Percentiles rank a stretch among this genome's conserved stretches.
Evolutionary conservation across 371 early-diverging fungal species (phyloP).

Genomic region (Caulochytrium protostelioides): DNA sequence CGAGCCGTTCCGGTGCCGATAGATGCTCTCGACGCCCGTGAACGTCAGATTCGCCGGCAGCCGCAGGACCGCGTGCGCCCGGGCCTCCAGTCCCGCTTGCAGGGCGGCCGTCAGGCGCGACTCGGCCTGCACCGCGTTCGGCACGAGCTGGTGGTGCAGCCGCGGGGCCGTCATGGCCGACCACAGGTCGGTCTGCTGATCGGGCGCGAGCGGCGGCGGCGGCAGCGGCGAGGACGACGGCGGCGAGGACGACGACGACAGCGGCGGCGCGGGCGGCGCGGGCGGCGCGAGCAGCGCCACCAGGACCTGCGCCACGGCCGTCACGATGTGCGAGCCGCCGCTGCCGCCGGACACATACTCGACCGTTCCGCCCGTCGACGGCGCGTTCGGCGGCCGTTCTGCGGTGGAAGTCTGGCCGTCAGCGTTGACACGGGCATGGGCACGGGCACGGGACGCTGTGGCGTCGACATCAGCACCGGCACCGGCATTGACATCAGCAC

Average conservation of each 20-base stretch:
- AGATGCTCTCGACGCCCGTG: background rate
- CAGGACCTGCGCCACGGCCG: slow-evolving; percentile 57
- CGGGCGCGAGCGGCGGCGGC: slow-evolving; percentile 19
- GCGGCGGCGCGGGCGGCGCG: slow-evolving; percentile 47
- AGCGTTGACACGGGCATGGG: background rate
- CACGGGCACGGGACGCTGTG: too few species aligned
- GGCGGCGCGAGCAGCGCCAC: slow-evolving; percentile 42
- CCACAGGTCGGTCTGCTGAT: slow-evolving; percentile 39
- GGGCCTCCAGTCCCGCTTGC: background rate
- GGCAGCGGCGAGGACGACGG: background rate
- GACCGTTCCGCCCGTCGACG: slow-evolving; percentile 40
- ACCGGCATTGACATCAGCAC: background rate
- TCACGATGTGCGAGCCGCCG: slow-evolving; percentile 88
- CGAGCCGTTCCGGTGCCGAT: background rate
- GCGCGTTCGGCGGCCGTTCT: slow-evolving; percentile 5
- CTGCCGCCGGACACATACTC: slow-evolving; percentile 71
- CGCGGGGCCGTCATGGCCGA: slow-evolving; percentile 60
- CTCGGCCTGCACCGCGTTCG: slow-evolving; percentile 35
- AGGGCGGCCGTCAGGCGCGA: background rate
- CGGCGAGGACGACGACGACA: slow-evolving; percentile 16
- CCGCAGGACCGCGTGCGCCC: background rate
- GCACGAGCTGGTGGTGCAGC: slow-evolving; percentile 82
- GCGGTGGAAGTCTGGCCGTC: background rate
- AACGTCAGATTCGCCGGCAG: background rate
- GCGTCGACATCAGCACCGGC: background rate